These are phyloP conservation scores for Populus ilicifolia DNA, from an alignment of 345 rosid genomes.

Conservation along the genomic window DNA sequence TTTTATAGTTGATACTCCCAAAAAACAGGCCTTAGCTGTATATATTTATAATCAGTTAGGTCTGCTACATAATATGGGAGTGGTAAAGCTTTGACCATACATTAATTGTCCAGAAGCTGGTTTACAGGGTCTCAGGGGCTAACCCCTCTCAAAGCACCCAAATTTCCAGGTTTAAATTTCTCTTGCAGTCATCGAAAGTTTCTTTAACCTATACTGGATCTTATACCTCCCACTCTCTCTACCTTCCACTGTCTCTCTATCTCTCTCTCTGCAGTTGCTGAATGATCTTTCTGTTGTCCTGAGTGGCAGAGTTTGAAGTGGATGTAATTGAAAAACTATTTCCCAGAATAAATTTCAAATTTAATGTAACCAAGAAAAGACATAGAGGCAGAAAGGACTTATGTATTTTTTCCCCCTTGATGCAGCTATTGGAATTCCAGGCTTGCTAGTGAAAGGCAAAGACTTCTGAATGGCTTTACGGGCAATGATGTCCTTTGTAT, in stretches of 20 bases:
- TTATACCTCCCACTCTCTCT: neutral
- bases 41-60: neutral
- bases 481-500: conserved; percentile 71
- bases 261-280: neutral
- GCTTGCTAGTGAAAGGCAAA: conserved; percentile 83
- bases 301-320: neutral
- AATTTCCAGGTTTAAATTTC: neutral
- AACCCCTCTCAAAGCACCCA: neutral
- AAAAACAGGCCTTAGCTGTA: neutral
- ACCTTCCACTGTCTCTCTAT: neutral
- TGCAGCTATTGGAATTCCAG: conserved; percentile 93
- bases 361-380: neutral
- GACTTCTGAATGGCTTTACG: conserved; percentile 59
- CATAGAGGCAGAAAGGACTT: neutral
- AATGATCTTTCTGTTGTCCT: neutral
- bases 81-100: neutral
- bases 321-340: neutral
- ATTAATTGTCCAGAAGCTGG: too few species aligned
- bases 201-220: neutral
- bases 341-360: neutral
- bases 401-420: neutral
- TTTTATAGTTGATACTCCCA: neutral
- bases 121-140: too few species aligned
- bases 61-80: neutral
- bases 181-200: neutral